phyloP scores from a whole-genome alignment of 78 protist genomes.

The Dictyostelium citrinum region DNA sequence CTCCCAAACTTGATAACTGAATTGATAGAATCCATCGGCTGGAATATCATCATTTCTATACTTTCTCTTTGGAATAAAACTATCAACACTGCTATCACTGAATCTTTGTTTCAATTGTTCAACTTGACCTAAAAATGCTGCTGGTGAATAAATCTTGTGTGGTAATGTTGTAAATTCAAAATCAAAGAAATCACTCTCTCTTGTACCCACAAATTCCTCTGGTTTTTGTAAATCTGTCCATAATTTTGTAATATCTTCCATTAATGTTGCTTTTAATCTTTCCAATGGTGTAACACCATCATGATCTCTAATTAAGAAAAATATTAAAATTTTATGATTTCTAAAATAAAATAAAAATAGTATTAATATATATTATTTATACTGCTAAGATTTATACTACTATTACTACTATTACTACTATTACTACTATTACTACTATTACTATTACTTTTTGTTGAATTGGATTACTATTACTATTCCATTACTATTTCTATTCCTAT shows the following conservation, averaged over 20 bases:
- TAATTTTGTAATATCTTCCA: constrained; percentile 82
- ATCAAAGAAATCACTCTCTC: constrained; percentile 84
- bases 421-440: too few species aligned
- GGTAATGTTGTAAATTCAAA: constrained; percentile 86
- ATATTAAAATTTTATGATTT: constrained; percentile 80
- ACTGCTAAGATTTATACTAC: too few species aligned
- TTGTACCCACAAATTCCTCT: constrained; percentile 43
- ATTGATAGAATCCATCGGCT: constrained; percentile 87
- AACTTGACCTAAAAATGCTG: constrained; percentile 65
- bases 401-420: too few species aligned
- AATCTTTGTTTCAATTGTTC: constrained; percentile 65
- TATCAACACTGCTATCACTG: neutral
- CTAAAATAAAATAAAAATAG: neutral
- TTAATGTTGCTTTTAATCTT: constrained; percentile 10
- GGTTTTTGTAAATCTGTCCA: constrained; percentile 89
- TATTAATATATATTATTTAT: too few species aligned
- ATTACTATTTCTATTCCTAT: too few species aligned
- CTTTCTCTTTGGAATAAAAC: constrained; percentile 65
- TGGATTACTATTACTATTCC: too few species aligned
- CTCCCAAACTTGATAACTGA: constrained; percentile 84
- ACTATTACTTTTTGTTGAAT: too few species aligned
- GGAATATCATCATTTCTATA: constrained; percentile 83
- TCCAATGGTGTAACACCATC: constrained; percentile 78
- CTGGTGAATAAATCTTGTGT: constrained; percentile 68
- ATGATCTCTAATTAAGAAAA: constrained; percentile 90